Percentiles rank a stretch among this genome's conserved stretches.
phyloP scores from a whole-genome alignment of 2,329 filamentous ascomycete species.

The Aureobasidium sp. region DNA sequence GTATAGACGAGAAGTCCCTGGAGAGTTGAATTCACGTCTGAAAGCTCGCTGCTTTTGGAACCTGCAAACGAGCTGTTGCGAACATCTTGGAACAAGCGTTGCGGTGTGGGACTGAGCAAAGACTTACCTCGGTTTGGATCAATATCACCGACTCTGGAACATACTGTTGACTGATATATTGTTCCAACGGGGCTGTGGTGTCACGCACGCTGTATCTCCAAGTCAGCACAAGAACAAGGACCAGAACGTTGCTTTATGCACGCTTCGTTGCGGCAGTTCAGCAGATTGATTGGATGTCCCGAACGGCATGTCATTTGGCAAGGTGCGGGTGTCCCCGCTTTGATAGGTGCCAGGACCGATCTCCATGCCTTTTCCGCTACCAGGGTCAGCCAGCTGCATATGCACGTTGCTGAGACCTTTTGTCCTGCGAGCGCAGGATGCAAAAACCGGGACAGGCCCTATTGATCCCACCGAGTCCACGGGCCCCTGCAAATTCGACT shows the following conservation, averaged over 20 bases:
- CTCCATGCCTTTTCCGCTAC: not conserved
- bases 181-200: not conserved
- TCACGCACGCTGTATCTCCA: not conserved
- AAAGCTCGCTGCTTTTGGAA: not conserved
- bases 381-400: slow-evolving; percentile 10
- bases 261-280: not conserved
- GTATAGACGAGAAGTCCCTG: not conserved
- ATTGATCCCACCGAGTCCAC: not conserved
- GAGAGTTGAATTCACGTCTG: not conserved
- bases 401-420: not conserved
- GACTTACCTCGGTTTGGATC: too few relatives aligned
- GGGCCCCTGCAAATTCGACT: not conserved
- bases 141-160: too few relatives aligned
- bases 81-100: not conserved
- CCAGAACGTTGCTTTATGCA: not conserved
- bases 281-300: slow-evolving; percentile 1
- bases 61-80: not conserved
- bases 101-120: too few relatives aligned
- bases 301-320: not conserved
- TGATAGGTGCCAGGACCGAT: slow-evolving; percentile 6
- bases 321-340: slow-evolving; percentile 8
- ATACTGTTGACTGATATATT: not conserved
- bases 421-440: not conserved
- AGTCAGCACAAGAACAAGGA: not conserved
- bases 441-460: not conserved